These are phyloP conservation scores for Colletotrichum falcatum DNA, from an alignment of 2,329 filamentous ascomycete genomes.

Conservation along the genomic window DNA sequence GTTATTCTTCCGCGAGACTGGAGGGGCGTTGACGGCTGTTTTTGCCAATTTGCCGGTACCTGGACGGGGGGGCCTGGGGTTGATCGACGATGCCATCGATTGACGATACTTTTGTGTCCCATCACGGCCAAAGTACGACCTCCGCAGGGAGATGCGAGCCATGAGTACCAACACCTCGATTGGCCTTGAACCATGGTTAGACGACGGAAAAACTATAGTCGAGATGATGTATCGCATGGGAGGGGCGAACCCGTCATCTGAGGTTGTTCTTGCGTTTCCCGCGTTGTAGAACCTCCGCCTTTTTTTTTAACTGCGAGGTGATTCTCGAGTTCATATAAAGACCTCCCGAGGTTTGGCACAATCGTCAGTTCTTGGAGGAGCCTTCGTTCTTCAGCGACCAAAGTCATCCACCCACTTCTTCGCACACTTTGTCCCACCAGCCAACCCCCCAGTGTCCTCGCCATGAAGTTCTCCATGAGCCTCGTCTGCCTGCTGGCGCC, in stretches of 20 bases:
- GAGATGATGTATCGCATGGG: background rate
- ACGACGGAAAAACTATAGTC: background rate
- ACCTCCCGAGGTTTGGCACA: background rate
- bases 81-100: background rate
- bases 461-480: constrained; percentile 43
- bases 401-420: background rate
- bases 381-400: background rate
- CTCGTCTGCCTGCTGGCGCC: constrained; percentile 53
- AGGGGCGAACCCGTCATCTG: background rate
- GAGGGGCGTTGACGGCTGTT: background rate
- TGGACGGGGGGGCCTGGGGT: background rate
- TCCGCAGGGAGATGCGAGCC: background rate
- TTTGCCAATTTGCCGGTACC: background rate
- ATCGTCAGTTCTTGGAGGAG: background rate
- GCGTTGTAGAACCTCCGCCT: background rate
- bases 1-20: constrained; percentile 9
- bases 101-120: background rate
- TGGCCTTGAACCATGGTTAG: background rate
- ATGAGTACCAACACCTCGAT: background rate
- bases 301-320: too few species aligned
- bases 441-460: background rate
- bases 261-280: background rate
- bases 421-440: background rate
- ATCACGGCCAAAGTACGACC: background rate
- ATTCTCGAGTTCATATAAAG: background rate